Percentiles rank a stretch among this genome's conserved stretches.
These are phyloP conservation scores for Microbotryum saponariae DNA, from an alignment of 1,284 basidiomycete genomes.

Conservation along the genomic window DNA sequence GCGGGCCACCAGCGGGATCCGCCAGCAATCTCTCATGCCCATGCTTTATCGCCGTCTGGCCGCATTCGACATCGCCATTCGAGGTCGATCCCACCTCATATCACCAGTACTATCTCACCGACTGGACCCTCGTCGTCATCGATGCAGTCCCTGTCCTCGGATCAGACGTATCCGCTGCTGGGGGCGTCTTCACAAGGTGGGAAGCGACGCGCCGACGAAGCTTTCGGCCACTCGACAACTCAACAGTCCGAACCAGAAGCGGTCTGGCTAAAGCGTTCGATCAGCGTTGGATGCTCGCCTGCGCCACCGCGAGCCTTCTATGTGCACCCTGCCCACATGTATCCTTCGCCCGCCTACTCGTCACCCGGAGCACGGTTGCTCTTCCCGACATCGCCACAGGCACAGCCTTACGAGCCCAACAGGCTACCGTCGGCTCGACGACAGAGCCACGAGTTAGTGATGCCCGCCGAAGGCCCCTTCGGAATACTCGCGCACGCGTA, in stretches of 20 bases:
- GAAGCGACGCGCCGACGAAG: slow-evolving; percentile 8
- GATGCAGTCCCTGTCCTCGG: background rate
- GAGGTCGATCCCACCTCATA: background rate
- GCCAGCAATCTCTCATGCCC: no score
- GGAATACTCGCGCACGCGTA: slow-evolving; percentile 11
- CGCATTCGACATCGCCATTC: background rate
- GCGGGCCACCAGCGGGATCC: no score
- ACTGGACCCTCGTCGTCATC: background rate
- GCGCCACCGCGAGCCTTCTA: background rate
- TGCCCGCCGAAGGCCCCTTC: slow-evolving; percentile 4
- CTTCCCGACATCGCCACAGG: background rate
- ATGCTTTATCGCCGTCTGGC: no score
- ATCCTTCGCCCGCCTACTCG: background rate
- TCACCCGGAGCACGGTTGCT: background rate
- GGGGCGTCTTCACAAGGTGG: background rate
- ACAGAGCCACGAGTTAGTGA: background rate
- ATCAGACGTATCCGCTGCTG: background rate
- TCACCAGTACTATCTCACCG: background rate
- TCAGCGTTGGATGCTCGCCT: background rate
- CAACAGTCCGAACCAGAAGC: background rate
- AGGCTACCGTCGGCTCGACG: background rate
- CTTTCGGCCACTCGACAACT: background rate
- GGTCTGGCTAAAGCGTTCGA: background rate
- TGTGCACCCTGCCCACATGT: background rate
- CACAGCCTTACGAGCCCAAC: background rate